Evolutionary conservation across 345 rosid species (phyloP).

Genomic region (Lenwebbia sp.): DNA sequence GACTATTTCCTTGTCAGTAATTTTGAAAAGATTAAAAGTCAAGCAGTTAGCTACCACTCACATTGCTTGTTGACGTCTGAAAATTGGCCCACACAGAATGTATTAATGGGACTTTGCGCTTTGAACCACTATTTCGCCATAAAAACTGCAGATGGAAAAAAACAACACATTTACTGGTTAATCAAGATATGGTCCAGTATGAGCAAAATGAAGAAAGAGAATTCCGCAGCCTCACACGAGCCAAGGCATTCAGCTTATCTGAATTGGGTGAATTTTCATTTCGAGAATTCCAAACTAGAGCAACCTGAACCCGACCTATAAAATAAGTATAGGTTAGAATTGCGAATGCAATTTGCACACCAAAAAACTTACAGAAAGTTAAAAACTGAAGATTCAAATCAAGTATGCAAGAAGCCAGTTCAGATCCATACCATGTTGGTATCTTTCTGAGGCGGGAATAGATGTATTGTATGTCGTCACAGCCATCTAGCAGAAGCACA

Average conservation of each 20-base stretch:
- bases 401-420: not conserved
- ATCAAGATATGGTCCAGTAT: not conserved
- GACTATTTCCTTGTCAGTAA: not conserved
- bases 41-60: constrained; percentile 22
- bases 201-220: not conserved
- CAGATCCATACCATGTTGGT: constrained; percentile 47
- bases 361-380: not conserved
- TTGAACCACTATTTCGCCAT: constrained; percentile 82
- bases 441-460: constrained; percentile 71
- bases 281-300: constrained; percentile 91
- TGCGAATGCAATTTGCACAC: not conserved
- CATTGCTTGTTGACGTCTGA: constrained; percentile 90
- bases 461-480: constrained; percentile 77
- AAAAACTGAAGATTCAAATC: not conserved
- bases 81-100: constrained; percentile 98
- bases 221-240: constrained; percentile 38
- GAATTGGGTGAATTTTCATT: constrained; percentile 63
- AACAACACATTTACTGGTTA: not conserved
- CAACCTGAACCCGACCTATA: constrained; percentile 79
- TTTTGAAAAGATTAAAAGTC: not conserved
- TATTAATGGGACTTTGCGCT: constrained; percentile 37
- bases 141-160: constrained; percentile 41
- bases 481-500: constrained; percentile 60
- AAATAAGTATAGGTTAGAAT: not conserved
- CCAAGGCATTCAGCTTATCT: constrained; percentile 63